Conservation (phyloP, 1,284 basidiomycete genomes). For the Coniferiporia weirii region DNA sequence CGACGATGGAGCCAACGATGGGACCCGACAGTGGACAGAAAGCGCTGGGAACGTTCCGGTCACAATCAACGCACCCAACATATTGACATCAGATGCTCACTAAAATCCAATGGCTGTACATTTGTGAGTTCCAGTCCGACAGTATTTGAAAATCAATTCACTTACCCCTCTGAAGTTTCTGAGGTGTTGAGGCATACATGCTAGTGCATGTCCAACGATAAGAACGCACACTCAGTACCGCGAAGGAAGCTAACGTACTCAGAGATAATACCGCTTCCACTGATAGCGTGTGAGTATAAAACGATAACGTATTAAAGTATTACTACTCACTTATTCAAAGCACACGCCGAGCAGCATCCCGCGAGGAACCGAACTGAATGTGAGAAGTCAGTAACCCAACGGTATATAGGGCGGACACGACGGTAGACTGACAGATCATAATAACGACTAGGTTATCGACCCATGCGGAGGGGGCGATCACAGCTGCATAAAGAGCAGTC, state of each 20-base stretch:
- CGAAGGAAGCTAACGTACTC: slow-evolving; percentile 3
- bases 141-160: not conserved
- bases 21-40: slow-evolving; percentile 24
- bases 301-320: not conserved
- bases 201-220: not conserved
- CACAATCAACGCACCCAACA: not conserved
- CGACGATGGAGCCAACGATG: slow-evolving; percentile 23
- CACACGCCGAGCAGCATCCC: slow-evolving; percentile 19
- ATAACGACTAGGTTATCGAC: slow-evolving; percentile 22
- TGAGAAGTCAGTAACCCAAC: not conserved
- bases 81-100: not conserved
- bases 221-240: not conserved
- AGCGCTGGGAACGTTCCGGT: slow-evolving; percentile 6
- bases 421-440: slow-evolving; percentile 19
- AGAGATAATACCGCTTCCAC: slow-evolving; percentile 15
- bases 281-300: not conserved
- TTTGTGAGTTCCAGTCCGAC: not conserved
- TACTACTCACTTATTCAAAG: slow-evolving; percentile 21
- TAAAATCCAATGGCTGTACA: slow-evolving; percentile 12
- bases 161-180: slow-evolving; percentile 10
- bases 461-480: slow-evolving; percentile 21
- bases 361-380: slow-evolving; percentile 22
- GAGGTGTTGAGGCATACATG: slow-evolving; percentile 8
- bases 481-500: slow-evolving; percentile 6
- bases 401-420: not conserved